phyloP scores from a whole-genome alignment of 306 rosid species.

The Dryas alaskensis region DNA sequence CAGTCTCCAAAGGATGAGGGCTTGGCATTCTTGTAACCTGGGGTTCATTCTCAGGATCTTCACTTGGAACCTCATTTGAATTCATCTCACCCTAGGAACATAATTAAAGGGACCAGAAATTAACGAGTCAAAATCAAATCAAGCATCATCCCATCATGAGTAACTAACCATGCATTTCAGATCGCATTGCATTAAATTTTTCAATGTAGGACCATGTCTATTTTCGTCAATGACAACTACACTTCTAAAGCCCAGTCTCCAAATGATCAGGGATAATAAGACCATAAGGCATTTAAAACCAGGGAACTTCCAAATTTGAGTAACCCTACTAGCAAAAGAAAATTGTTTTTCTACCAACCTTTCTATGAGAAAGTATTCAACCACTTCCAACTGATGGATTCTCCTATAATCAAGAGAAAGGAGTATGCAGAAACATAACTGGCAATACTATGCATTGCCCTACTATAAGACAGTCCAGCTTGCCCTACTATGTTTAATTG shows the following conservation, averaged over 20 bases:
- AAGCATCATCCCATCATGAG: constrained; percentile 20
- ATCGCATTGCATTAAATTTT: background rate
- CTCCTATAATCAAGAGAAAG: too few species aligned
- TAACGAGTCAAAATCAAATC: constrained; percentile 27
- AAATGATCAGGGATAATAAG: constrained; percentile 10
- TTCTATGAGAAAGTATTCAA: background rate
- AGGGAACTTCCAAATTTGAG: too few species aligned
- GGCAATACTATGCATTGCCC: too few species aligned
- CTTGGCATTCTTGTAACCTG: constrained; percentile 41
- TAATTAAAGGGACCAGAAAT: constrained; percentile 23
- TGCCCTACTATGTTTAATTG: too few species aligned
- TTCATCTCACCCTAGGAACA: constrained; percentile 62
- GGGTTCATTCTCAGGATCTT: constrained; percentile 53
- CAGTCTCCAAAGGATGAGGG: constrained; percentile 45
- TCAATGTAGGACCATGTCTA: background rate
- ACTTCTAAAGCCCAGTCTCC: background rate
- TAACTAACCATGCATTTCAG: background rate
- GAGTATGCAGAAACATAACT: too few species aligned
- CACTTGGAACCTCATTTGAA: constrained; percentile 47
- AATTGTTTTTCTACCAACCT: background rate
- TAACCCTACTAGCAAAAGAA: background rate
- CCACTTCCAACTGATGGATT: too few species aligned
- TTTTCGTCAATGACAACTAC: background rate
- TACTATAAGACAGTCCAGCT: too few species aligned
- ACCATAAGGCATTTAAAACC: background rate